Evolutionary conservation across 2,329 filamentous ascomycete species (phyloP), one percentile per base, ranked within the genome.

Genomic region (Exophiala viscosa): DNA sequence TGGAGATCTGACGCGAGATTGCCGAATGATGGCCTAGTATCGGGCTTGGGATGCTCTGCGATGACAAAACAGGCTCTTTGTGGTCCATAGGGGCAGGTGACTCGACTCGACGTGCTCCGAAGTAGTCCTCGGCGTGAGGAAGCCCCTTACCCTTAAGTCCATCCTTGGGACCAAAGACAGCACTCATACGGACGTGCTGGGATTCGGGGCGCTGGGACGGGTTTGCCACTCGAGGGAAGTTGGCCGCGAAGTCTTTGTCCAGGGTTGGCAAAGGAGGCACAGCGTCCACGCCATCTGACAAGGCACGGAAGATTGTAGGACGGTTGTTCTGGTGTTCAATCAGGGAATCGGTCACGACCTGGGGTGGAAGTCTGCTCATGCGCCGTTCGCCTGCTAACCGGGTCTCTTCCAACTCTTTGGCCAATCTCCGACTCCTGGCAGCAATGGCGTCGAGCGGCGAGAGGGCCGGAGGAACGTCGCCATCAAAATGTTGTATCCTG

Each of bases 381-480:
- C 91, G 83, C 60, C 85, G 83, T 45, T 88, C 90, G 57, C 82
- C 81, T 65, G 82, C 84, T 54, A 72, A 71, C 65, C 83, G 81
- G 59, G 82, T 85, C 62, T 93, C 86, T 69, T 96, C 86, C 56
- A 99, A 82, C 70, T 95, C 87, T 71, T 84, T 88, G 35, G 90
- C 90, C 46, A 99, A 80, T 63, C 95, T 75, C 52, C 92, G 86
- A 63, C 91, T 95, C 67, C 97, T 92, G 57, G 92, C 80, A 17
- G 92, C 92, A 67, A 99, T 95, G 43, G 92, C 92, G 77, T 99
- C 93, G 60, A 99, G 81, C 9, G 93, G 93, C 6, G 93, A 97
- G 51, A 97, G 79, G 47, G 93, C 88, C 4, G 93, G 93, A 15
- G 93, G 92, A 1, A 87, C 81, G 58, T 92, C 88, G 57, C 88